phyloP scores from a whole-genome alignment of 495 filamentous ascomycete genomes.

The Letharia columbiana region DNA sequence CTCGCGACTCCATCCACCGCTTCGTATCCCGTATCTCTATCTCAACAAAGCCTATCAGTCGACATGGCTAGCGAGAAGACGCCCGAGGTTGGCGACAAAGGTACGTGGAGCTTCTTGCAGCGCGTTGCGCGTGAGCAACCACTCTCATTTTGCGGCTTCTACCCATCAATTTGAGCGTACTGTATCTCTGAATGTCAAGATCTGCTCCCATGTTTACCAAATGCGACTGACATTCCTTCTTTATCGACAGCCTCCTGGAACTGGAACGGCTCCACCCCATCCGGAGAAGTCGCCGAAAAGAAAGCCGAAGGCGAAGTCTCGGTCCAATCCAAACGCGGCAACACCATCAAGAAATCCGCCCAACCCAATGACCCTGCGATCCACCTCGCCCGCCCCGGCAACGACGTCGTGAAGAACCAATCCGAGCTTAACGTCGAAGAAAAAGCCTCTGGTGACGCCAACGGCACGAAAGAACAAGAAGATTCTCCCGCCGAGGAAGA shows the following conservation, averaged over 20 bases:
- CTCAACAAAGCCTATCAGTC: conserved; percentile 5
- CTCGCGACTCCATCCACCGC: not conserved
- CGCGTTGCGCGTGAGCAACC: conserved; percentile 1
- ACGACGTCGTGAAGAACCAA: conserved; percentile 56
- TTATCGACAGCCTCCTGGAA: conserved; percentile 44
- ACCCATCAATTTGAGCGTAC: conserved; percentile 1
- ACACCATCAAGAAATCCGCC: conserved; percentile 53
- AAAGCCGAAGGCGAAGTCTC: conserved; percentile 48
- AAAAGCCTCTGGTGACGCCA: conserved; percentile 27
- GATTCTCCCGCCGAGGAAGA: conserved; percentile 21
- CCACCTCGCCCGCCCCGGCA: conserved; percentile 45
- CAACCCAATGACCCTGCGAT: conserved; percentile 50
- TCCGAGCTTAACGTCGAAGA: conserved; percentile 44
- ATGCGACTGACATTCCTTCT: conserved; percentile 4
- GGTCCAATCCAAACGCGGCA: conserved; percentile 51
- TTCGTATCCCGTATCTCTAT: conserved; percentile 2
- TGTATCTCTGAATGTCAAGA: not conserved
- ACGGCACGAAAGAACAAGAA: conserved; percentile 25
- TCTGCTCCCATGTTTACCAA: not conserved
- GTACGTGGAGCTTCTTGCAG: conserved; percentile 15
- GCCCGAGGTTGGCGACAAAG: conserved; percentile 27
- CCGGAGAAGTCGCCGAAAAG: conserved; percentile 50
- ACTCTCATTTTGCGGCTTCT: not conserved
- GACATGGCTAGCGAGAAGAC: conserved; percentile 19
- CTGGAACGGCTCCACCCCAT: conserved; percentile 44